These are phyloP conservation scores for Microbotryum violaceum DNA, from an alignment of 1,284 basidiomycete genomes.

Conservation along the genomic window DNA sequence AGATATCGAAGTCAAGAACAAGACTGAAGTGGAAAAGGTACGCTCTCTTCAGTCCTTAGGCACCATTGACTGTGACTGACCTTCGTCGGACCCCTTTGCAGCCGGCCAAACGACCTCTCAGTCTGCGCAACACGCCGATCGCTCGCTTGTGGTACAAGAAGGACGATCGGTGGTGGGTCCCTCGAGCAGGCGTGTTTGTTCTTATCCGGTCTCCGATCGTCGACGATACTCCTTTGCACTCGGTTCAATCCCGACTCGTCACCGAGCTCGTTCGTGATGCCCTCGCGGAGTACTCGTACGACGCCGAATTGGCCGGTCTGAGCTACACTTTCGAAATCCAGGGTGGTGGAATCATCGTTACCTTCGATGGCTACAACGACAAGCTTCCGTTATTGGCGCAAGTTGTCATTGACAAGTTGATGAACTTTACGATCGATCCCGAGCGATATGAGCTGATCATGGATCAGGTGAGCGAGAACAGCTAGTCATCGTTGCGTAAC, in stretches of 20 bases:
- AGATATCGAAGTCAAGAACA: conserved; percentile 68
- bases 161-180: conserved; percentile 90
- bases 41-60: conserved; percentile 15
- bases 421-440: conserved; percentile 58
- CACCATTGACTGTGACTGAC: not conserved
- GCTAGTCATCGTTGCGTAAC: no score
- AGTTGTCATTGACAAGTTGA: conserved; percentile 66
- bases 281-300: conserved; percentile 84
- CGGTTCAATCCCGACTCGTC: conserved; percentile 56
- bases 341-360: conserved; percentile 61
- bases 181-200: conserved; percentile 67
- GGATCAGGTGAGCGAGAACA: conserved; percentile 56
- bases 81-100: conserved; percentile 37
- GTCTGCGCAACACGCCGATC: conserved; percentile 62
- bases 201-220: conserved; percentile 55
- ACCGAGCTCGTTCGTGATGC: conserved; percentile 80
- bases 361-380: conserved; percentile 85
- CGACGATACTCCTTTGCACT: conserved; percentile 38
- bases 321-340: conserved; percentile 64
- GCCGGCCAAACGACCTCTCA: conserved; percentile 64
- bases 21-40: conserved; percentile 57
- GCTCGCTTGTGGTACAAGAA: conserved; percentile 89
- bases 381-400: conserved; percentile 73
- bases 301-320: conserved; percentile 85
- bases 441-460: conserved; percentile 74